Evolutionary conservation across 2,329 filamentous ascomycete species (phyloP).

Genomic region (Stemphylium lycopersici): DNA sequence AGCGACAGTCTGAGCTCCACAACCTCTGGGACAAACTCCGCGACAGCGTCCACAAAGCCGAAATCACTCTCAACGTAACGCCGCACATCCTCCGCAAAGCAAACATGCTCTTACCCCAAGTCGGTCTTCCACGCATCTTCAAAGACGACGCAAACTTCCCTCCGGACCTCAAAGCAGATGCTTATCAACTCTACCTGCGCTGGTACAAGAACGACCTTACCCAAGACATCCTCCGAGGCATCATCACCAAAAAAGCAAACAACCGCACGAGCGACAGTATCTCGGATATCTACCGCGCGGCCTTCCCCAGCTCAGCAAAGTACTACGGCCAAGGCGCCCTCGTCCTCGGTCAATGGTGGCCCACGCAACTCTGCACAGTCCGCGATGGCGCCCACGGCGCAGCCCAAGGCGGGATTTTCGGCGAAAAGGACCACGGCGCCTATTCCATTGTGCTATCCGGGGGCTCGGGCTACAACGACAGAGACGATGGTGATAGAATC

Average conservation of each 20-base stretch:
- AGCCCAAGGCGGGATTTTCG: conserved; percentile 56
- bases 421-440: conserved; percentile 54
- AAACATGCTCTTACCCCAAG: conserved; percentile 43
- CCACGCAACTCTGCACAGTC: conserved; percentile 57
- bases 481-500: conserved; percentile 58
- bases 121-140: conserved; percentile 53
- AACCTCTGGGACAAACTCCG: conserved; percentile 43
- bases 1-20: conserved; percentile 1
- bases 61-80: conserved; percentile 44
- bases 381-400: conserved; percentile 62
- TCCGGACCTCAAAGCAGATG: conserved; percentile 56
- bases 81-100: conserved; percentile 40
- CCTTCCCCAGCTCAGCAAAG: conserved; percentile 29
- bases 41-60: conserved; percentile 47
- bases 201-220: conserved; percentile 54
- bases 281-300: conserved; percentile 25
- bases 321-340: conserved; percentile 51
- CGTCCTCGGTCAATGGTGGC: conserved; percentile 61
- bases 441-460: conserved; percentile 62
- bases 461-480: conserved; percentile 54
- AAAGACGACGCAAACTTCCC: conserved; percentile 44
- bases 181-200: conserved; percentile 53
- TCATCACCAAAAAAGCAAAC: conserved; percentile 30
- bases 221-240: conserved; percentile 55
- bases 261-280: conserved; percentile 37